These are phyloP conservation scores for sunflower (Helianthus annuus) DNA, from an alignment of 129 eudicot genomes.

Conservation along the genomic window DNA sequence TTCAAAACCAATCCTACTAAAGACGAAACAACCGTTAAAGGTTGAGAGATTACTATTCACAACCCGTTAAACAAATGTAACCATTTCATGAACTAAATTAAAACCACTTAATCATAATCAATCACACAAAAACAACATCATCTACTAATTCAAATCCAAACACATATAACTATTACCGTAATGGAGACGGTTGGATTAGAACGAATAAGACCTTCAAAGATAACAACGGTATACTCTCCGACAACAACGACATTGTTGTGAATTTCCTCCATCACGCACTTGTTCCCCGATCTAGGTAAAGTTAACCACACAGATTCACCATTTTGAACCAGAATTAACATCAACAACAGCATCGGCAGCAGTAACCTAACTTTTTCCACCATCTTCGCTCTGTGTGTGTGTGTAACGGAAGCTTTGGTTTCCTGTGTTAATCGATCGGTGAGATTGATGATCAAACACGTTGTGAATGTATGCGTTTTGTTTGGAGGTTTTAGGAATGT, in stretches of 20 bases:
- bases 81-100: neutral
- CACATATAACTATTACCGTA: constrained; percentile 42
- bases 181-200: constrained; percentile 60
- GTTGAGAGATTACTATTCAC: too few relatives aligned
- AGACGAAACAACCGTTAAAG: too few relatives aligned
- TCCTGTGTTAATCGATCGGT: too few relatives aligned
- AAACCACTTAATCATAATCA: too few relatives aligned
- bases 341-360: constrained; percentile 12
- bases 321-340: constrained; percentile 26
- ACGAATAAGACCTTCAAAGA: constrained; percentile 48
- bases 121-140: neutral
- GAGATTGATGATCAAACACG: too few relatives aligned
- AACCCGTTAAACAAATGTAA: too few relatives aligned
- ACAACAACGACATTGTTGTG: constrained; percentile 90
- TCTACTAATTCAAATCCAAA: neutral
- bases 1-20: too few relatives aligned
- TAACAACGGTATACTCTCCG: constrained; percentile 71
- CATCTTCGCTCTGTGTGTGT: constrained; percentile 9
- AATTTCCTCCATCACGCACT: constrained; percentile 88
- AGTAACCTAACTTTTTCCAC: constrained; percentile 1
- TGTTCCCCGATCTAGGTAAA: constrained; percentile 60
- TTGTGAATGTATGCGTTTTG: too few relatives aligned
- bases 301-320: constrained; percentile 62
- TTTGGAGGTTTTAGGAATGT: too few relatives aligned
- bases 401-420: too few relatives aligned